These are phyloP conservation scores for Annulohypoxylon nitens DNA, from an alignment of 495 filamentous ascomycete genomes.

Conservation along the genomic window DNA sequence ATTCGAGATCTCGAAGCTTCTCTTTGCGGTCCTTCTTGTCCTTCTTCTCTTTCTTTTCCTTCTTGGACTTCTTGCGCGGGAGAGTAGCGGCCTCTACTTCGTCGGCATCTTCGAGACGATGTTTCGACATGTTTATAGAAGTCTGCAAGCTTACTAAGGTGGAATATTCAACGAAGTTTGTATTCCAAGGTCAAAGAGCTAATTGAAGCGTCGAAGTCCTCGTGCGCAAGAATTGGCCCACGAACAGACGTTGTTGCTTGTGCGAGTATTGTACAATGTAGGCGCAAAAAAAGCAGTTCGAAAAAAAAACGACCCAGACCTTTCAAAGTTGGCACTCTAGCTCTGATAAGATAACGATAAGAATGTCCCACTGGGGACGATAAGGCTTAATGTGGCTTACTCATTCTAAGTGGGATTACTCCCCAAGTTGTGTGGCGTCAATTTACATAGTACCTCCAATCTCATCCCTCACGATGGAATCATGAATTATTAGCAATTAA, in stretches of 20 bases:
- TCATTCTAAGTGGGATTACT: neutral
- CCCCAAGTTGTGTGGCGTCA: neutral
- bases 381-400: neutral
- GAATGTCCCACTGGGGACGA: neutral
- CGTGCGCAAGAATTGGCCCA: constrained; percentile 1
- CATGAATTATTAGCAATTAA: neutral
- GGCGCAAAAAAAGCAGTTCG: neutral
- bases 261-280: neutral
- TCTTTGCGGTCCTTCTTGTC: constrained; percentile 51
- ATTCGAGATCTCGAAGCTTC: constrained; percentile 20
- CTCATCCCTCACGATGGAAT: neutral
- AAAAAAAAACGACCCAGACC: neutral
- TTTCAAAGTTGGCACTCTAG: neutral
- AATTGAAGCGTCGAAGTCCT: neutral
- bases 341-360: constrained; percentile 14
- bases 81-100: constrained; percentile 45
- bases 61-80: constrained; percentile 54
- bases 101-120: constrained; percentile 49
- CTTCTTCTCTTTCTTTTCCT: constrained; percentile 47
- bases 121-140: constrained; percentile 47
- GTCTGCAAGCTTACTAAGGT: neutral
- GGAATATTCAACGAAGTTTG: neutral
- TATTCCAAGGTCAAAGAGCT: neutral
- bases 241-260: neutral
- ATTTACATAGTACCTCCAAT: neutral